Evolutionary conservation across 106 monocot genomes (phyloP).

Genomic region (Dendrobium catenatum): DNA sequence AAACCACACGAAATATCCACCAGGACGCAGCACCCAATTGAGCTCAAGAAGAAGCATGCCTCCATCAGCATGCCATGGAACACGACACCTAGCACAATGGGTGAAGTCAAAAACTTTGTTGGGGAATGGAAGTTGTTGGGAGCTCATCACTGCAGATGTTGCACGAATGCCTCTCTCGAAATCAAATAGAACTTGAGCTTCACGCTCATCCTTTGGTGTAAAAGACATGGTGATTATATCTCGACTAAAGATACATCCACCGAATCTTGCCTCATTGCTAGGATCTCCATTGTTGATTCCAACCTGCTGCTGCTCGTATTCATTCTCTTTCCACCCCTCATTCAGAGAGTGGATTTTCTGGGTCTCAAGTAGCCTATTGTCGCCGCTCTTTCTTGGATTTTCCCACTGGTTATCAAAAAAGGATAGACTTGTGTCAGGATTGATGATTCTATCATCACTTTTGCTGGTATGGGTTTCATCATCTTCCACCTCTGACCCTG

Average conservation of each 20-base stretch:
- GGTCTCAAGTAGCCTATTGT: too few relatives aligned
- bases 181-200: constrained; percentile 90
- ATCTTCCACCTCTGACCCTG: too few relatives aligned
- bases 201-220: constrained; percentile 95
- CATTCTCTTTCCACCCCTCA: too few relatives aligned
- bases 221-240: constrained; percentile 85
- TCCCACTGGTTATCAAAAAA: neutral
- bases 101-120: constrained; percentile 76
- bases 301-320: too few relatives aligned
- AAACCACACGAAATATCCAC: constrained; percentile 93
- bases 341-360: too few relatives aligned
- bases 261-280: constrained; percentile 23
- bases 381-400: neutral
- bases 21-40: constrained; percentile 79
- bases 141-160: constrained; percentile 95
- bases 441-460: neutral
- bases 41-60: constrained; percentile 81
- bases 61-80: constrained; percentile 87
- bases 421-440: too few relatives aligned
- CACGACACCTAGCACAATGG: constrained; percentile 93
- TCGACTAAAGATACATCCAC: constrained; percentile 83
- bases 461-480: neutral
- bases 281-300: too few relatives aligned
- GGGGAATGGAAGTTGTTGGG: constrained; percentile 78
- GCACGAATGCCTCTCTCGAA: constrained; percentile 91